Conservation (phyloP, 179 eudicot species). For the Heliamphora pulchella region DNA sequence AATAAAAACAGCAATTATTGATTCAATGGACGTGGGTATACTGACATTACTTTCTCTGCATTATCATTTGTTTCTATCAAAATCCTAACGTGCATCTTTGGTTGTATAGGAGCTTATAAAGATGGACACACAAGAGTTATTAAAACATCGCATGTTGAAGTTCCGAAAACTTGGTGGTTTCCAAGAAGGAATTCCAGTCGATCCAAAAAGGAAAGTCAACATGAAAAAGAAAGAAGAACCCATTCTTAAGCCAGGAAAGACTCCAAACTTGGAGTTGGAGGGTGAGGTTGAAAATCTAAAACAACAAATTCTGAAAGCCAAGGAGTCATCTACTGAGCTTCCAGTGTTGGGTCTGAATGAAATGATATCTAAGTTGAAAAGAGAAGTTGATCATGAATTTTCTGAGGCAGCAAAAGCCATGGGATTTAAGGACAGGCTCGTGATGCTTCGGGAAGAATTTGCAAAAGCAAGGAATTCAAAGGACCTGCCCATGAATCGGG, state of each 20-base stretch:
- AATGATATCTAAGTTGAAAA: conserved; percentile 50
- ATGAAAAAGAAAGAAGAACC: conserved; percentile 58
- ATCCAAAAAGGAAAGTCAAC: conserved; percentile 49
- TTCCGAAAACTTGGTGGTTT: conserved; percentile 70
- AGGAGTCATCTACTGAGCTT: conserved; percentile 36
- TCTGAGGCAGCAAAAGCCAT: conserved; percentile 58
- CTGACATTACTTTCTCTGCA: background rate
- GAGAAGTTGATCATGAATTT: conserved; percentile 59
- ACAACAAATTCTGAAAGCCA: conserved; percentile 48
- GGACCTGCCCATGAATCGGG: conserved; percentile 42
- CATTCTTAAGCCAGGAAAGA: conserved; percentile 27
- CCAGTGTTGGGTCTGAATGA: conserved; percentile 49
- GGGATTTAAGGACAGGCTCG: conserved; percentile 49
- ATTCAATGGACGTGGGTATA: conserved; percentile 78
- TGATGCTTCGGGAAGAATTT: conserved; percentile 49
- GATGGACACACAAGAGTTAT: conserved; percentile 61
- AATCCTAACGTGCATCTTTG: conserved; percentile 11
- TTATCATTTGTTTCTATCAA: conserved; percentile 5
- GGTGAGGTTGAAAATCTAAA: conserved; percentile 66
- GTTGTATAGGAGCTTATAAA: conserved; percentile 39
- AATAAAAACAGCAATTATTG: conserved; percentile 62
- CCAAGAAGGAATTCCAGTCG: conserved; percentile 60
- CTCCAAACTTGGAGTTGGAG: conserved; percentile 49
- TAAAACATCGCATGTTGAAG: conserved; percentile 56
- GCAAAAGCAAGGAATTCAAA: conserved; percentile 49